phyloP scores from a whole-genome alignment of 2,329 filamentous ascomycete genomes.

The Colletotrichum sp. region DNA sequence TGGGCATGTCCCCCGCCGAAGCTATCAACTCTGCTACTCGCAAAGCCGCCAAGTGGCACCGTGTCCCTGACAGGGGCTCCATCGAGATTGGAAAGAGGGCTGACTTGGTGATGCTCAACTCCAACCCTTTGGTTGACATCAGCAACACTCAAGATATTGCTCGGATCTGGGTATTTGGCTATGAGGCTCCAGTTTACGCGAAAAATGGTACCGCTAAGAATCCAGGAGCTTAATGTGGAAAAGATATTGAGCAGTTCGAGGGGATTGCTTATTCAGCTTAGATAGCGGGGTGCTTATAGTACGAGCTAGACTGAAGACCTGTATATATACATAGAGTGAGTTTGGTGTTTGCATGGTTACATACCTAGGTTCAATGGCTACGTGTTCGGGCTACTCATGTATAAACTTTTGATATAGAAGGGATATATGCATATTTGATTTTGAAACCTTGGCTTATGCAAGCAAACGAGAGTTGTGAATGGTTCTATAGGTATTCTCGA shows the following conservation, averaged over 20 bases:
- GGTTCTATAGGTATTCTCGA: background rate
- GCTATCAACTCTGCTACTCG: background rate
- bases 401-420: background rate
- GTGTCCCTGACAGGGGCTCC: background rate
- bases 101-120: background rate
- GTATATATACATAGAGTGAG: background rate
- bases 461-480: background rate
- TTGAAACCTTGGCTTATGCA: background rate
- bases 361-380: background rate
- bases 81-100: background rate
- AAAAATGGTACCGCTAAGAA: background rate
- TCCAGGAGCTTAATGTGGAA: background rate
- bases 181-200: background rate
- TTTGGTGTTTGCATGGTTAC: background rate
- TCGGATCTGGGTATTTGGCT: background rate
- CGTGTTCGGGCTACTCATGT: background rate
- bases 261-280: background rate
- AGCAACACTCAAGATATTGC: background rate
- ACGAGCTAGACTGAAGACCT: background rate
- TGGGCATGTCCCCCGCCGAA: background rate
- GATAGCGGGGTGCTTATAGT: background rate
- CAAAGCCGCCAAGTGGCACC: background rate
- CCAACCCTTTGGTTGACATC: background rate
- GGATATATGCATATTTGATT: background rate
- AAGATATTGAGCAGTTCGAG: background rate